Evolutionary conservation across 2,329 filamentous ascomycete species (phyloP), one percentile per base, ranked within the genome.

Genomic region (Fusarium sp.): DNA sequence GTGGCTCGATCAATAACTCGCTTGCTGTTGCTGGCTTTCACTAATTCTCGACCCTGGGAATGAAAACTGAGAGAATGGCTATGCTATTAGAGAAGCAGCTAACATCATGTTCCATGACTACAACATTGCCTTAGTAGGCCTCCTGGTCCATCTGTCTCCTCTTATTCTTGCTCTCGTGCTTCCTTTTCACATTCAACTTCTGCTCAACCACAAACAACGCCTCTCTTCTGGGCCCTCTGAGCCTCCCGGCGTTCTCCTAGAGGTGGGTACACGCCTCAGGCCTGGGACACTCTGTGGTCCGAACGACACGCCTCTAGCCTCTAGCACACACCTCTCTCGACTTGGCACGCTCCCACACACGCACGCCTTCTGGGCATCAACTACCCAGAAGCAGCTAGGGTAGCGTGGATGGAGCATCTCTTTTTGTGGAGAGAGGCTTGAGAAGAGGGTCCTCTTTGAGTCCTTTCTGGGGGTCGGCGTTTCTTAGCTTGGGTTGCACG

Each of bases 141-240:
- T 73, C 60, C 55, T 50, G 32, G n/a, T 37, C 45, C 63, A 18
- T 64, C 41, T 46, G 57, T 56, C 54, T 46, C 57, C 44, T 59
- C 52, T 63, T 63, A 33, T 56, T 66, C 60, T 30, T 64, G 49
- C 33, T 67, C 46, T 30, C 26, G 41, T 67, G 45, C 45, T 60
- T 56, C 40, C 44, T 26, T 53, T 66, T 62, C 41, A 54, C 42
- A 61, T 41, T 66, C 45, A n/a, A 56, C 38, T 57, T 45, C 65
- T 67, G 52, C 59, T 66, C 49, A 65, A 69, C 66, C 63, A 64
- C 53, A 68, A 64, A 42, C 71, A 67, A 58, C 62, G 69, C 59
- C 67, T 74, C 72, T 69, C 71, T 70, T 76, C 74, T 75, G 65
- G 75, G 55, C 75, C 74, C 73, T 76, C 73, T 74, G 64, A 75